Evolutionary conservation across 2,329 filamentous ascomycete genomes (phyloP).

Genomic region (Trichoderma sp.): DNA sequence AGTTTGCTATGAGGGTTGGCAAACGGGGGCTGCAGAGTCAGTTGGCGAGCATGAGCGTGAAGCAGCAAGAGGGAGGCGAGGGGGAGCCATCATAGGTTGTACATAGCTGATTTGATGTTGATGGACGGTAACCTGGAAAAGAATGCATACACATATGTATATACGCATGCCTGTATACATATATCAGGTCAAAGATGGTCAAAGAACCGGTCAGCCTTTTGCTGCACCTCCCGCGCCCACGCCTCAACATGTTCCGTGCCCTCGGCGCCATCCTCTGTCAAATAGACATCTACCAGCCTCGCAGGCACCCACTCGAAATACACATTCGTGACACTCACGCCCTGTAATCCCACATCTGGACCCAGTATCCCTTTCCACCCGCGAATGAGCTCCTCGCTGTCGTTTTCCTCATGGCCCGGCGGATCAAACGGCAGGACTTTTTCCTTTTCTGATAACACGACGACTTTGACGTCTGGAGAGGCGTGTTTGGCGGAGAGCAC

Average conservation of each 20-base stretch:
- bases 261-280: slow-evolving; percentile 53
- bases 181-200: slow-evolving; percentile 34
- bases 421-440: slow-evolving; percentile 53
- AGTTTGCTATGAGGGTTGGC: slow-evolving; percentile 65
- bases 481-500: slow-evolving; percentile 54
- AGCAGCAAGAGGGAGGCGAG: slow-evolving; percentile 27
- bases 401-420: slow-evolving; percentile 48
- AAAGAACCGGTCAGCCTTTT: slow-evolving; percentile 44
- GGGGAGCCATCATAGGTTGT: slow-evolving; percentile 23
- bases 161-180: not conserved
- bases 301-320: slow-evolving; percentile 62
- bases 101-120: not conserved
- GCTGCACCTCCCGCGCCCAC: slow-evolving; percentile 38
- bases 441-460: slow-evolving; percentile 59
- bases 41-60: slow-evolving; percentile 40
- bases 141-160: not conserved
- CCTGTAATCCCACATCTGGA: not conserved
- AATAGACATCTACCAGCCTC: slow-evolving; percentile 50
- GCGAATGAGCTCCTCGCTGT: slow-evolving; percentile 47
- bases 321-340: slow-evolving; percentile 45
- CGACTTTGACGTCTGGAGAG: slow-evolving; percentile 45
- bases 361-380: slow-evolving; percentile 42
- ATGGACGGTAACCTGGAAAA: not conserved
- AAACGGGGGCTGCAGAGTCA: slow-evolving; percentile 66
- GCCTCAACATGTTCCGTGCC: slow-evolving; percentile 38